These are phyloP conservation scores for Tylopilus sp. DNA, from an alignment of 768 basidiomycete species.

Conservation along the genomic window DNA sequence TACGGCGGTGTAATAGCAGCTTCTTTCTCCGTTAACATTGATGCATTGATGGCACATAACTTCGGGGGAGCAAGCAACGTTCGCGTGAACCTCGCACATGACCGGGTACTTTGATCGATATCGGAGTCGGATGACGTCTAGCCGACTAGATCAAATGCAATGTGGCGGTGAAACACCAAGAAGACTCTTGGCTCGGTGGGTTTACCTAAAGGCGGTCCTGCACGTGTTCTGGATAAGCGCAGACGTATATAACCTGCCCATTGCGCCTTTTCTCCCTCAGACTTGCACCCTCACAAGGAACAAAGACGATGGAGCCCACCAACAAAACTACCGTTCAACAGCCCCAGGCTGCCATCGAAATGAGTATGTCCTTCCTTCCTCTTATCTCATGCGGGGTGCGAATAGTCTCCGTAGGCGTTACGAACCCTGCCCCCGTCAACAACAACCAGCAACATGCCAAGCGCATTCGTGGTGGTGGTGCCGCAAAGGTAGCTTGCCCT, in stretches of 20 bases:
- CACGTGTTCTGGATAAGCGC: background rate
- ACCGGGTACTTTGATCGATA: too few species aligned
- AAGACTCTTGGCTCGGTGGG: too few species aligned
- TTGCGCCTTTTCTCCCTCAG: background rate
- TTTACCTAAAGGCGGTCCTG: background rate
- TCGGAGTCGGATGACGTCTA: too few species aligned
- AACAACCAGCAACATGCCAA: constrained; percentile 44
- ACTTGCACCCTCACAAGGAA: constrained; percentile 23
- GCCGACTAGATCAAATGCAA: too few species aligned
- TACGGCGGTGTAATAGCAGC: background rate
- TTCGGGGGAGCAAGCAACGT: too few species aligned
- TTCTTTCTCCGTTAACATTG: background rate
- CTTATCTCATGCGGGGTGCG: background rate
- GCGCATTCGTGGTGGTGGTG: constrained; percentile 70
- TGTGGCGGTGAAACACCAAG: too few species aligned
- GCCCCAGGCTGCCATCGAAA: constrained; percentile 56
- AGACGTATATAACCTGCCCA: constrained; percentile 7
- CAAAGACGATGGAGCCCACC: constrained; percentile 29
- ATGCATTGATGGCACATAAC: too few species aligned
- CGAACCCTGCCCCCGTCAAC: constrained; percentile 42
- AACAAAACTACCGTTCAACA: constrained; percentile 43
- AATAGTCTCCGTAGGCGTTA: constrained; percentile 36
- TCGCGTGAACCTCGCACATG: too few species aligned
- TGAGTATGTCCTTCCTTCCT: constrained; percentile 48
- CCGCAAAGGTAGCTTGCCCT: constrained; percentile 51